Evolutionary conservation across 306 rosid genomes (phyloP), one percentile per base, ranked within the genome.

Genomic region (Citrullus amarus): DNA sequence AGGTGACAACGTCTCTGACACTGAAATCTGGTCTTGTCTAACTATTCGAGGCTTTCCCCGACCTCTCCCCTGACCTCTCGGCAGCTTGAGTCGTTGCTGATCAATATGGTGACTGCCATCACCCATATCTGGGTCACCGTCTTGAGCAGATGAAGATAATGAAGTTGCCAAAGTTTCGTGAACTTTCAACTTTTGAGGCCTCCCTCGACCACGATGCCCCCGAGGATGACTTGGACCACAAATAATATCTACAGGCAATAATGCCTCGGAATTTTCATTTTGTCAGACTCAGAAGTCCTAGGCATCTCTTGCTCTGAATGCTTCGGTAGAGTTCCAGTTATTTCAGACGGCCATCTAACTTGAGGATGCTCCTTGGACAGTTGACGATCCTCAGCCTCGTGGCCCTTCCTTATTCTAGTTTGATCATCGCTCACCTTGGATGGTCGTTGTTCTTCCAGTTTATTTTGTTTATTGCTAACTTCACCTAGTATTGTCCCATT

Each of bases 21-120:
- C 15, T 43, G 55, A 68, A 68, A n/a, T 43, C 75, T 20, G 34
- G 34, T 43, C 55, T 68, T 68, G 36, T 39, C 48, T 67, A 8
- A 22, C 54, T 68, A 43, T 4, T n/a, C 75, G 81, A 70, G 48
- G 75, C 81, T 81, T 78, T 51, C 75, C 69, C 10, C 79, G 20
- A 34, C 74, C 78, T 46, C 63, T 30, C 30, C 75, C 54, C 10
- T 25, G 0, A 1, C 71, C 71, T 65, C 25, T 65, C 5, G 75
- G 17, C 53, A 20, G 75, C n/a, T 28, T 17, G 54, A 53, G 82
- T 34, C 22, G 60, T 58, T 62, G 79, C 22, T 34, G 69, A 73
- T 48, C 79, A 17, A 39, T 62, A 46, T 71, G 68, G 39, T 25
- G 18, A 8, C 44, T 39, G 36, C 59, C 70, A 6, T 76, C 53